A percentile compares a stretch with the other conserved stretches of the same genome.
phyloP scores from a whole-genome alignment of 441 rosid species.

The Eruca vesicaria region DNA sequence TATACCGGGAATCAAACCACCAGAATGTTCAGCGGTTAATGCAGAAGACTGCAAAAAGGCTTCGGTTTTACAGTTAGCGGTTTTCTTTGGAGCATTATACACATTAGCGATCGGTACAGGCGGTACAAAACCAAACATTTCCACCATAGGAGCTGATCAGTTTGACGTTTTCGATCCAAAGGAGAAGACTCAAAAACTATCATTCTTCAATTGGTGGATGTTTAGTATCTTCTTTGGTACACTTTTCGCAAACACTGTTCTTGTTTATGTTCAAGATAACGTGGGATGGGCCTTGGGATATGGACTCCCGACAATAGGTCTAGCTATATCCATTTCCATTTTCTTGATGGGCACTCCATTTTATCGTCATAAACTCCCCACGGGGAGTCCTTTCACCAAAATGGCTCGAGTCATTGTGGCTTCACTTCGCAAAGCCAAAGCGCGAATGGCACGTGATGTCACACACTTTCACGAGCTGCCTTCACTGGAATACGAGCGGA shows the following conservation, averaged over 20 bases:
- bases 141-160: neutral
- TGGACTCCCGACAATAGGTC: neutral
- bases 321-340: neutral
- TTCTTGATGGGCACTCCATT: neutral
- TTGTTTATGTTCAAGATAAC: neutral
- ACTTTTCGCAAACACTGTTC: neutral
- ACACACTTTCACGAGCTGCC: neutral
- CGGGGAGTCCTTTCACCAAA: neutral
- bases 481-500: neutral
- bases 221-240: neutral
- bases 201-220: neutral
- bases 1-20: constrained; percentile 69
- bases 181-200: neutral
- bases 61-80: constrained; percentile 56
- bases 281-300: neutral
- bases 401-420: constrained; percentile 51
- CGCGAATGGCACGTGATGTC: neutral
- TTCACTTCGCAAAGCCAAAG: constrained; percentile 47
- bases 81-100: constrained; percentile 71
- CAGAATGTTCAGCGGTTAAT: constrained; percentile 42
- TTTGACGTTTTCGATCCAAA: neutral
- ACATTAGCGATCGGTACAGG: constrained; percentile 76
- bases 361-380: neutral
- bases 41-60: constrained; percentile 51
- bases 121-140: constrained; percentile 88